phyloP scores from a whole-genome alignment of 1,284 basidiomycete species.

The Cryptococcus sp. region DNA sequence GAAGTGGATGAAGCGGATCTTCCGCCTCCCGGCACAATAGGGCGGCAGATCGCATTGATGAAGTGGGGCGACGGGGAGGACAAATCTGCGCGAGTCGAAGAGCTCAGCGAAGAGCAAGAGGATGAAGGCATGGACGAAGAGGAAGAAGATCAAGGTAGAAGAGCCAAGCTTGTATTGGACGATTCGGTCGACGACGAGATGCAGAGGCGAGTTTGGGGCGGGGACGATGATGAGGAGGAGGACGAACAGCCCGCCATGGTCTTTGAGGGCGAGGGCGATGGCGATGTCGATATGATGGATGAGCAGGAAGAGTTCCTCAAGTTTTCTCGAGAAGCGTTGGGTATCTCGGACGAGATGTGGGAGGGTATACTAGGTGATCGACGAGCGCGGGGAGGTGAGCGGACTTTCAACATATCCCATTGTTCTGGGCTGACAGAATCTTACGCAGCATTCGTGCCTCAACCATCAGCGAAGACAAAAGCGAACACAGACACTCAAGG shows the following conservation, averaged over 20 bases:
- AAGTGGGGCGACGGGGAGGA: constrained; percentile 30
- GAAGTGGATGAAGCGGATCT: constrained; percentile 58
- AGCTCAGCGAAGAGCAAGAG: neutral
- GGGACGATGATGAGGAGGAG: constrained; percentile 56
- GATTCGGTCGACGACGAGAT: constrained; percentile 77
- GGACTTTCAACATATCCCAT: too few species aligned
- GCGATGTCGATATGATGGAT: constrained; percentile 53
- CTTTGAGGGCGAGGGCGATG: constrained; percentile 32
- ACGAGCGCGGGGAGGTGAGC: constrained; percentile 62
- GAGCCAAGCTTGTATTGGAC: constrained; percentile 55
- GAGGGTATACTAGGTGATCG: constrained; percentile 74
- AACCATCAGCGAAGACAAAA: constrained; percentile 3
- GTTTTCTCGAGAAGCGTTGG: constrained; percentile 85
- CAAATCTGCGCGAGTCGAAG: too few species aligned
- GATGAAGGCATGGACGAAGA: constrained; percentile 37
- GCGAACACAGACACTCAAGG: neutral
- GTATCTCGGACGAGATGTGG: constrained; percentile 83
- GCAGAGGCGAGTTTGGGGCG: constrained; percentile 82
- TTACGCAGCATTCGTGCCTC: neutral
- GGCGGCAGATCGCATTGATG: constrained; percentile 43
- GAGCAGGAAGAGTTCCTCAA: constrained; percentile 90
- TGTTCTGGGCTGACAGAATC: too few species aligned
- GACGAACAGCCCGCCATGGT: constrained; percentile 11
- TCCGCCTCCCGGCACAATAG: constrained; percentile 40
- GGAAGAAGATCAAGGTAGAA: constrained; percentile 28